phyloP scores from a whole-genome alignment of 176 grass and related monocot species.

The Saccharum spontaneum region DNA sequence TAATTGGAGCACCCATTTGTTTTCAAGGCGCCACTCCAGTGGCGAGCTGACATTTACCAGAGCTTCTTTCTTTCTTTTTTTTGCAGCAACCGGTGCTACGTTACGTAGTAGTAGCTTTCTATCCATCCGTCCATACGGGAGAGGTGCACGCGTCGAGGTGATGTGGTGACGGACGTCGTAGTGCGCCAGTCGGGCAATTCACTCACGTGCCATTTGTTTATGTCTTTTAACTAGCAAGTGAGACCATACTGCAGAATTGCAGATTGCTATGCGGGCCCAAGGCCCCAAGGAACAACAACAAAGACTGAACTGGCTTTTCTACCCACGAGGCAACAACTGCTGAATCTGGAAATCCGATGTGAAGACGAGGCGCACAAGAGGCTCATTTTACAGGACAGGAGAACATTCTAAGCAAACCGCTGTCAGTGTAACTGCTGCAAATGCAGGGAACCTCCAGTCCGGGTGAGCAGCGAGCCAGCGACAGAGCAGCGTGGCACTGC shows the following conservation, averaged over 20 bases:
- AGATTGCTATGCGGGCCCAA: neutral
- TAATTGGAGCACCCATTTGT: neutral
- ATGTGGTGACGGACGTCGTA: neutral
- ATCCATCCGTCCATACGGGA: neutral
- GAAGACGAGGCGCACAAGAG: neutral
- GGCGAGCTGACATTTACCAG: neutral
- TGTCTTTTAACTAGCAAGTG: neutral
- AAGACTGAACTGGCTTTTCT: neutral
- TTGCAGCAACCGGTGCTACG: neutral
- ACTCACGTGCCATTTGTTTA: neutral
- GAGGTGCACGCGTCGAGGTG: neutral
- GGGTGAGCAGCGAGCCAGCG: neutral
- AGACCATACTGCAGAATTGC: neutral
- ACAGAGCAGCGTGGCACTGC: neutral
- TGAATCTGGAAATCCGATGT: neutral
- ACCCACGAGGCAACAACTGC: neutral
- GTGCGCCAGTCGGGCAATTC: neutral
- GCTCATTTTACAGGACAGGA: neutral
- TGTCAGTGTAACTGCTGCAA: neutral
- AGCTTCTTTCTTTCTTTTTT: neutral
- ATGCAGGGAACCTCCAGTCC: neutral
- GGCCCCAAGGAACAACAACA: neutral
- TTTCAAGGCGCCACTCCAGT: conserved; percentile 2
- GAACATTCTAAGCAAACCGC: neutral
- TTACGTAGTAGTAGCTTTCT: neutral